These are phyloP conservation scores for Posidonia australis DNA, from an alignment of 106 monocot species.

Conservation along the genomic window DNA sequence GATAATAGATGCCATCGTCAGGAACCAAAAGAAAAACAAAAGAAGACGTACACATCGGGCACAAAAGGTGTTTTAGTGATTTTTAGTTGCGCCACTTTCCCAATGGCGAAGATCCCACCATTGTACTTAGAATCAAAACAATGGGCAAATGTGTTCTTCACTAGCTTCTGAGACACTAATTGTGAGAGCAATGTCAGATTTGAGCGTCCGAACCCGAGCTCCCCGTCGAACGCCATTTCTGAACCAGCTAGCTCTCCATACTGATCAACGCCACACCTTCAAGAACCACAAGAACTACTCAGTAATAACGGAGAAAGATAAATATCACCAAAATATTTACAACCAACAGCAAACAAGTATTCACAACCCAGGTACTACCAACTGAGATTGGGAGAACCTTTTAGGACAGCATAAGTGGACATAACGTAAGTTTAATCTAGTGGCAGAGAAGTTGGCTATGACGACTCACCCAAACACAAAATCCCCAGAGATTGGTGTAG, in stretches of 20 bases:
- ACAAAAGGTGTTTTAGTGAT: neutral
- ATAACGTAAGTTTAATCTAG: neutral
- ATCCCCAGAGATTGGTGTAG: neutral
- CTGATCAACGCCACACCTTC: slow-evolving; percentile 1
- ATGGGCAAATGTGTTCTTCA: neutral
- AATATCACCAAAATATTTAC: neutral
- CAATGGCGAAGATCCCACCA: neutral
- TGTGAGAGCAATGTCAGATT: neutral
- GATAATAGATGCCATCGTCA: too few species aligned
- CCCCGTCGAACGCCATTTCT: neutral
- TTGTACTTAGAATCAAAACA: neutral
- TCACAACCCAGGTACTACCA: neutral
- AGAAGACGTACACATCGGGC: neutral
- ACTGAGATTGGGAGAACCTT: neutral
- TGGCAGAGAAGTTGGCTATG: neutral
- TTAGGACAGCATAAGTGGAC: neutral
- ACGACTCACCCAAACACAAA: neutral
- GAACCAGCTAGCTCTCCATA: neutral
- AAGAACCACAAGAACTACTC: neutral
- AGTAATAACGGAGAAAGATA: too few species aligned
- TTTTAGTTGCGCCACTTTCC: neutral
- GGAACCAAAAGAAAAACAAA: neutral
- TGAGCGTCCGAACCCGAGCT: neutral
- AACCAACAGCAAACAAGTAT: neutral
- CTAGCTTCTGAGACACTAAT: neutral